Base-by-base conservation (phyloP, 306 rosid genomes). In the Prunus armeniaca region DNA sequence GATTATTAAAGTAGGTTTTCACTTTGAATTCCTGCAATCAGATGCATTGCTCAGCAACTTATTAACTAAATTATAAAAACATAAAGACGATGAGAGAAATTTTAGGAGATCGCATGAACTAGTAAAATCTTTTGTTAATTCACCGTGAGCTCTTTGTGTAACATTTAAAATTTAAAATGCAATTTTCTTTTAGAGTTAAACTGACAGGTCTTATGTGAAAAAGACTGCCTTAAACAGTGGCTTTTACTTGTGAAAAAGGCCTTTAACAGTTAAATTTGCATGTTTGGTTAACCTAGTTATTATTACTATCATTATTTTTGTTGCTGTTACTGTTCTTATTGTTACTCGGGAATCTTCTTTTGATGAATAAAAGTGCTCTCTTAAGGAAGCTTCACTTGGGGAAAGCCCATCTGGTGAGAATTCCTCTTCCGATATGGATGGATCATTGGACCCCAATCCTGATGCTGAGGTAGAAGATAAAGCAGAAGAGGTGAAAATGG, bases 381-480 rank as follows among this genome's bases (percentile, higher is more conserved):
- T 43, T 45, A 57, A 92, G 98, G 92, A 88, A 79, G 69, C 92
- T 54, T 79, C 80, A 72, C 89, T 67, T 52, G 91, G 52, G 49
- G 93, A 84, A 74, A 94, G 96, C 69, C 93, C 88, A 52, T 86
- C 87, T 49, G 91, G 89, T 18, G 93, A 81, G 75, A 97, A 89
- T 81, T 91, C 95, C 43, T 89, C 97, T 74, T 92, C 96, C 57
- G 83, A 92, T 77, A 81, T 74, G 62, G 93, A 88, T 74, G 92
- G 90, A 64, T 86, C 93, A 1, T 63, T 74, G 71, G 91, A 87
- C 45, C 82, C 79, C 20, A 85, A 88, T 52, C 90, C 84, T 62
- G 87, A 86, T 75, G 87, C 73, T 49, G 89, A 76, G 22, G 89
- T 68, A 52, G 87, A 83, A 75, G 89, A 87, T 71, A 86, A 69